Evolutionary conservation across 495 filamentous ascomycete genomes (phyloP).

Genomic region (Penicillium samsonianum): DNA sequence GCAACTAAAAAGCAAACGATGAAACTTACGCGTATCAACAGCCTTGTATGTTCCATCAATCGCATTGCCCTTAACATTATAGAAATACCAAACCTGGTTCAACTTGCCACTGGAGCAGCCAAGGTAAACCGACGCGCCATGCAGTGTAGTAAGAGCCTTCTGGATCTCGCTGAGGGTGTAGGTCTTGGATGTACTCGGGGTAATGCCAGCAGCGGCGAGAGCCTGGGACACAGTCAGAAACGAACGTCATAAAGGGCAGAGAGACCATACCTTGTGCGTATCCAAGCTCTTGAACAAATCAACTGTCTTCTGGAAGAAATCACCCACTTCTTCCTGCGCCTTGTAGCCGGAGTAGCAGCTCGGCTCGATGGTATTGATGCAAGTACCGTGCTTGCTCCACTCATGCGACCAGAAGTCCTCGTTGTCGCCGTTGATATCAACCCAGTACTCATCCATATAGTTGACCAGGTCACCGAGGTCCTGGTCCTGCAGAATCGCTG

Average conservation of each 20-base stretch:
- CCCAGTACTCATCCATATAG: slow-evolving; percentile 78
- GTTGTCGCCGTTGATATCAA: slow-evolving; percentile 56
- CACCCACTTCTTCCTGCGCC: slow-evolving; percentile 58
- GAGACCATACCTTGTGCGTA: slow-evolving; percentile 54
- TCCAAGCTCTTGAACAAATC: slow-evolving; percentile 62
- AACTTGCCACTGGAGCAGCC: slow-evolving; percentile 59
- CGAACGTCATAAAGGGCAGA: background rate
- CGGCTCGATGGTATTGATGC: slow-evolving; percentile 63
- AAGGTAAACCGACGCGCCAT: slow-evolving; percentile 62
- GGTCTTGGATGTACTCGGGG: slow-evolving; percentile 57
- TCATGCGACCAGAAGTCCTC: slow-evolving; percentile 77
- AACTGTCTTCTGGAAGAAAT: slow-evolving; percentile 58
- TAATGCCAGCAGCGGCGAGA: slow-evolving; percentile 63
- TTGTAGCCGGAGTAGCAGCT: slow-evolving; percentile 70
- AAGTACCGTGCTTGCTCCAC: slow-evolving; percentile 76
- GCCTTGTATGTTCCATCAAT: slow-evolving; percentile 69
- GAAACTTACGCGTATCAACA: slow-evolving; percentile 46
- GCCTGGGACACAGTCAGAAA: slow-evolving; percentile 35
- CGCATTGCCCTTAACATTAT: slow-evolving; percentile 70
- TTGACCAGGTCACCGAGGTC: slow-evolving; percentile 58
- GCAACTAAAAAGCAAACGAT: background rate
- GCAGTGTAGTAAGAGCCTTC: slow-evolving; percentile 56
- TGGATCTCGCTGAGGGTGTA: slow-evolving; percentile 65
- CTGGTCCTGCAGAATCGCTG: slow-evolving; percentile 57
- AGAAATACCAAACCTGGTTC: slow-evolving; percentile 75